Base-by-base conservation (phyloP, 2,329 filamentous ascomycete genomes). In the Fusarium longipes region DNA sequence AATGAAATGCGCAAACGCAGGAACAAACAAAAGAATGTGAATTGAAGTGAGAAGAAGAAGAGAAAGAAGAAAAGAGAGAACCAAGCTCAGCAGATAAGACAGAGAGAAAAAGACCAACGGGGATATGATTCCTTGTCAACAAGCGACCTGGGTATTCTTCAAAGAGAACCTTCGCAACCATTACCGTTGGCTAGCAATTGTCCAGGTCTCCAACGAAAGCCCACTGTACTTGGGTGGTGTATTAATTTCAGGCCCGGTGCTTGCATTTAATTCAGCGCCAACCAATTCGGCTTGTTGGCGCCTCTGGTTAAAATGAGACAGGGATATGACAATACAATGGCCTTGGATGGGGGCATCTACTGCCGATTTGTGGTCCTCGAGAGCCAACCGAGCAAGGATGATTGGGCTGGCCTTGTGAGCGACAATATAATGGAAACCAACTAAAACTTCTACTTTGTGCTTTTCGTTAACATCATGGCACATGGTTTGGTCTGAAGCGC, bases 161-260 rank as follows among this genome's bases (percentile, higher is more conserved):
- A 66, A 68, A 62, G 43, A 52, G 49, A 69, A 56, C 32, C 40
- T 48, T 55, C 40, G 32, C 22, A 49, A 38, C 45, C 22, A 33
- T 49, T 35, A 25, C 45, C 12, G 45, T 49, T 49, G 45, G 45
- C 45, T 36, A 33, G 14, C 12, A 8, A n/a, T 20, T 48, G 45
- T 15, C 32, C 45, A 36, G 45, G 45, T 48, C 45, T 32, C 29
- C 40, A 43, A 17, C 24, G 25, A 27, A 15, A 24, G 44, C 12
- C 44, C 45, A 48, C 30, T 48, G 30, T 9, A 48, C 17, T 61
- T 63, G 61, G 30, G 60, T 58, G 55, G 50, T 61, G 65, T 52
- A 43, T 62, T 72, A 73, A 73, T 72, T 73, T 73, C 63, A 73
- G 65, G 58, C 61, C 68, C 44, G 55, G 57, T 64, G 57, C 67